A percentile compares a stretch with the other conserved stretches of the same genome.
These are phyloP conservation scores for Jacaranda mimosifolia DNA, from an alignment of 257 asterid genomes.

Conservation along the genomic window DNA sequence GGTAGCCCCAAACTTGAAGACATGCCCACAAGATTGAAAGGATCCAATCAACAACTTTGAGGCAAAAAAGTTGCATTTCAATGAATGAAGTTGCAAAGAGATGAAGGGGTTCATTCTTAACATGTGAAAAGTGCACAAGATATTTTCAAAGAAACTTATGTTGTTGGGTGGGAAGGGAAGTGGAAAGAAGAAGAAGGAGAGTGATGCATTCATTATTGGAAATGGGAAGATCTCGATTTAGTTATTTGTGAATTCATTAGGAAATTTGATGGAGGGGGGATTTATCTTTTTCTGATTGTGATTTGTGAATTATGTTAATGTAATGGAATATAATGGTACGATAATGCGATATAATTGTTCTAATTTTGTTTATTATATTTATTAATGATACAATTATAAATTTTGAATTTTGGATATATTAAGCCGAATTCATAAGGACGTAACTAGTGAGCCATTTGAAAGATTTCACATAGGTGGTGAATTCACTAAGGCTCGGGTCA, in stretches of 20 bases:
- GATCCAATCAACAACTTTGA: conserved; percentile 34
- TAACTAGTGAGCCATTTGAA: too few relatives aligned
- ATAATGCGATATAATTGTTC: too few relatives aligned
- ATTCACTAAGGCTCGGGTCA: too few relatives aligned
- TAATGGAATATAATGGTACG: too few relatives aligned
- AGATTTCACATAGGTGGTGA: too few relatives aligned
- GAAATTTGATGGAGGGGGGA: background rate
- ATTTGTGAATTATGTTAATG: too few relatives aligned
- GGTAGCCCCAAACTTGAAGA: conserved; percentile 14
- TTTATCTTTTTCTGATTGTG: too few relatives aligned
- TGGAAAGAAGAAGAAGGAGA: conserved; percentile 4
- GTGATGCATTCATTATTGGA: conserved; percentile 7
- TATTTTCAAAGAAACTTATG: conserved; percentile 19
- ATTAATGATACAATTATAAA: too few relatives aligned
- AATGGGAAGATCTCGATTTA: background rate
- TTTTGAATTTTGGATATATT: too few relatives aligned
- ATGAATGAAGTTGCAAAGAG: background rate
- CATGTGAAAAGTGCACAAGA: conserved; percentile 17
- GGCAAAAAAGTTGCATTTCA: conserved; percentile 22
- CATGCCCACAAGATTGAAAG: conserved; percentile 7
- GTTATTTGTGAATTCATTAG: background rate
- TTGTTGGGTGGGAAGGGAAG: background rate
- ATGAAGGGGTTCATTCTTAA: background rate
- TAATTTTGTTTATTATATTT: too few relatives aligned
- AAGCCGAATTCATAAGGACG: too few relatives aligned